phyloP scores from a whole-genome alignment of 1,284 basidiomycete genomes.

The Cryptococcus hybrid region DNA sequence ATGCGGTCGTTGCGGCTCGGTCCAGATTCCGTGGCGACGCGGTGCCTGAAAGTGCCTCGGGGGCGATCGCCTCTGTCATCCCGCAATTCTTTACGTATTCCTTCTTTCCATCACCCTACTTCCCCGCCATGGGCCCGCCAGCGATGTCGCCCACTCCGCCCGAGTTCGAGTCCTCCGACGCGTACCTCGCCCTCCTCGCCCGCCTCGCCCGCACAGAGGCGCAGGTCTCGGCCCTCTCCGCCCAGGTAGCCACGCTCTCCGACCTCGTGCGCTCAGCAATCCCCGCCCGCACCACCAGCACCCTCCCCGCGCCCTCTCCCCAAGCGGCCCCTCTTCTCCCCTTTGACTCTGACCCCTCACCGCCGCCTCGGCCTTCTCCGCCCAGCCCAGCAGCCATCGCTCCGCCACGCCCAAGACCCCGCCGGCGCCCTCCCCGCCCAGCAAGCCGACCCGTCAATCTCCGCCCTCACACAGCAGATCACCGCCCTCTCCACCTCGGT shows the following conservation, averaged over 20 bases:
- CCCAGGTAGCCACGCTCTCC: conserved; percentile 35
- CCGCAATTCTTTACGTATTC: too few relatives aligned
- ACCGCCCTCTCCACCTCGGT: conserved; percentile 80
- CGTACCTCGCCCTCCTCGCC: conserved; percentile 32
- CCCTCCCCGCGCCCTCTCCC: not conserved
- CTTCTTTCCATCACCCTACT: too few relatives aligned
- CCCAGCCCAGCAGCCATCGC: conserved; percentile 3
- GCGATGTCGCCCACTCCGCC: too few relatives aligned
- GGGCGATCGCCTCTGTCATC: too few relatives aligned
- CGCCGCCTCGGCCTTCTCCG: not conserved
- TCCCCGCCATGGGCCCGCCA: too few relatives aligned
- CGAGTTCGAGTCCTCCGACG: conserved; percentile 24
- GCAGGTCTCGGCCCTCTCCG: conserved; percentile 30
- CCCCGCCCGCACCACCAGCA: not conserved
- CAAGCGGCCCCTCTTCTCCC: conserved; percentile 8
- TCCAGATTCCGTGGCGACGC: too few relatives aligned
- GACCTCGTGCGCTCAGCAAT: conserved; percentile 20
- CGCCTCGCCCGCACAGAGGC: conserved; percentile 37
- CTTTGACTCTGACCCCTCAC: conserved; percentile 9
- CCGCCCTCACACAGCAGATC: conserved; percentile 72
- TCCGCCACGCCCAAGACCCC: conserved; percentile 3
- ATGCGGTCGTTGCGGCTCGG: too few relatives aligned
- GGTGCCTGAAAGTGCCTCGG: too few relatives aligned
- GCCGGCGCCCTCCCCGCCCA: not conserved
- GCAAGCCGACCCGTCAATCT: conserved; percentile 45